phyloP scores from a whole-genome alignment of 1,284 basidiomycete species.

The Phellopilus nigrolimitatus region DNA sequence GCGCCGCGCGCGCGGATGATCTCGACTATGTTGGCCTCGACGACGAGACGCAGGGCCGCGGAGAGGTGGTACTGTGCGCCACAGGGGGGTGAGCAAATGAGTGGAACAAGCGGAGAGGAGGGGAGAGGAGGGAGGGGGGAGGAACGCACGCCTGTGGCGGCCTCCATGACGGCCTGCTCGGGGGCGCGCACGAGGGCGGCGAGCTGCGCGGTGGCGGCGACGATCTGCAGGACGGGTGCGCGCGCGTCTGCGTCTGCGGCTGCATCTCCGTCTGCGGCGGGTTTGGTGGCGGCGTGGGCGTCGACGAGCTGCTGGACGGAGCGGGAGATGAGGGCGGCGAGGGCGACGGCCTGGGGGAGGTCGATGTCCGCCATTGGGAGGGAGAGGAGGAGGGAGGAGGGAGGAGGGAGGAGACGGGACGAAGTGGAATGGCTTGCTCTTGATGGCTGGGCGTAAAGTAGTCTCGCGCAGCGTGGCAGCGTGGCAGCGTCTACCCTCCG shows the following conservation, averaged over 20 bases:
- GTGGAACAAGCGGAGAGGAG: not conserved
- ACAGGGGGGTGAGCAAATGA: not conserved
- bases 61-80: constrained; percentile 13
- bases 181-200: constrained; percentile 18
- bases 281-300: not conserved
- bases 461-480: too few species aligned
- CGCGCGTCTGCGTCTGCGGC: not conserved
- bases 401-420: not conserved
- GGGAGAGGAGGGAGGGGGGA: not conserved
- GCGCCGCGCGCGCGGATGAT: constrained; percentile 5
- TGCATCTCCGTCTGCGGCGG: not conserved
- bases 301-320: constrained; percentile 5
- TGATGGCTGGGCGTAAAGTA: too few species aligned
- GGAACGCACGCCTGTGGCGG: constrained; percentile 14
- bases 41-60: constrained; percentile 16
- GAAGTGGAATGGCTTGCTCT: not conserved
- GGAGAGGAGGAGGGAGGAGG: not conserved
- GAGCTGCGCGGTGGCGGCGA: constrained; percentile 13
- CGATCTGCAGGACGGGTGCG: constrained; percentile 3
- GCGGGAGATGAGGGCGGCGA: constrained; percentile 14
- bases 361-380: constrained; percentile 7
- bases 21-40: constrained; percentile 15
- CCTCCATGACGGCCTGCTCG: constrained; percentile 9
- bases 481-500: too few species aligned
- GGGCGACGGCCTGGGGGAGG: constrained; percentile 6